A percentile compares a stretch with the other conserved stretches of the same genome.
phyloP scores from a whole-genome alignment of 1,139 yeast species.

The Sugiyamaella pinicola region DNA sequence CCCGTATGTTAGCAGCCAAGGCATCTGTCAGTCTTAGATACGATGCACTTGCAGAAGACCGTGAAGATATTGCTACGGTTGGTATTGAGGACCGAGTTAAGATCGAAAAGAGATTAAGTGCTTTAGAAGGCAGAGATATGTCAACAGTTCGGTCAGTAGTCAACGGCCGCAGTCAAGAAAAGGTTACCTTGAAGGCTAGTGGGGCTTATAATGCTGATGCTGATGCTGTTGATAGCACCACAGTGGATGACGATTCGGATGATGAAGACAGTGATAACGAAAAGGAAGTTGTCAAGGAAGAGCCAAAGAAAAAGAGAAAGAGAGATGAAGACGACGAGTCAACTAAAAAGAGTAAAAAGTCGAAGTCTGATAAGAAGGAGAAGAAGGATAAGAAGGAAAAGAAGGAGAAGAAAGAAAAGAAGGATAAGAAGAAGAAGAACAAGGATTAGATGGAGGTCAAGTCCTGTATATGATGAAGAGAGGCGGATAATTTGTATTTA shows the following conservation, averaged over 20 bases:
- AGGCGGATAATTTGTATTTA: slow-evolving; percentile 23
- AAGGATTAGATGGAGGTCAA: slow-evolving; percentile 27
- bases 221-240: slow-evolving; percentile 31
- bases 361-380: slow-evolving; percentile 33
- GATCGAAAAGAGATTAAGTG: slow-evolving; percentile 92
- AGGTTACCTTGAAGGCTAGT: slow-evolving; percentile 80
- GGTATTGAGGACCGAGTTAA: slow-evolving; percentile 91
- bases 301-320: slow-evolving; percentile 33
- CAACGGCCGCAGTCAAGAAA: slow-evolving; percentile 50
- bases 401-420: slow-evolving; percentile 33
- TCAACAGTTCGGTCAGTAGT: slow-evolving; percentile 40
- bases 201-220: slow-evolving; percentile 86
- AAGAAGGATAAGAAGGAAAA: slow-evolving; percentile 32
- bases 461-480: slow-evolving; percentile 22
- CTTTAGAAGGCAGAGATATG: slow-evolving; percentile 83
- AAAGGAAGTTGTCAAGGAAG: slow-evolving; percentile 33
- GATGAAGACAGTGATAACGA: slow-evolving; percentile 31
- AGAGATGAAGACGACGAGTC: slow-evolving; percentile 26
- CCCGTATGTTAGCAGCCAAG: slow-evolving; percentile 98
- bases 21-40: slow-evolving; percentile 96
- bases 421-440: slow-evolving; percentile 33
- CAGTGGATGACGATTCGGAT: slow-evolving; percentile 33
- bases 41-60: slow-evolving; percentile 95
- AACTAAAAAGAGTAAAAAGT: slow-evolving; percentile 34
- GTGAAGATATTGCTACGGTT: slow-evolving; percentile 85